A percentile compares a stretch with the other conserved stretches of the same genome.
These are phyloP conservation scores for Boeremia exigua DNA, from an alignment of 2,329 filamentous ascomycete genomes.

Conservation along the genomic window DNA sequence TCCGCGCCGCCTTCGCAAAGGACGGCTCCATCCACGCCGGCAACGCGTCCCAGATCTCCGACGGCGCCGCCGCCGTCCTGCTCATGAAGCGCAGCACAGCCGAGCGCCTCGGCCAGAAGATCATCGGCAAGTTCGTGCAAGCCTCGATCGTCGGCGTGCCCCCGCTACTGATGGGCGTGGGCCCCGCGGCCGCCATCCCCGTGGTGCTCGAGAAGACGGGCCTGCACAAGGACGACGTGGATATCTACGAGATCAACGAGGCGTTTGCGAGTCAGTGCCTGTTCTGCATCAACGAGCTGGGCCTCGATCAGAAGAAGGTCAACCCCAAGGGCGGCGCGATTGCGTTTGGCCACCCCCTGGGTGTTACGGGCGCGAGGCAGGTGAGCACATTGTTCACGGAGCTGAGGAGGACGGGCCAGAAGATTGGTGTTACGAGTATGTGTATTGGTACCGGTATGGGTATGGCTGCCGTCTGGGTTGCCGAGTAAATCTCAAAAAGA, in stretches of 20 bases:
- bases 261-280: conserved; percentile 95
- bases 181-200: conserved; percentile 95
- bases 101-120: conserved; percentile 82
- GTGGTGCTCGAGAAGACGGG: conserved; percentile 88
- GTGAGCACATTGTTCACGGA: conserved; percentile 92
- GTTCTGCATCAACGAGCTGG: conserved; percentile 90
- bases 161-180: conserved; percentile 93
- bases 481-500: conserved; percentile 69
- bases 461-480: conserved; percentile 96
- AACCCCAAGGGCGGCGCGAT: conserved; percentile 98
- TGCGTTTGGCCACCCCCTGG: conserved; percentile 92
- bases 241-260: conserved; percentile 99
- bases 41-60: conserved; percentile 91
- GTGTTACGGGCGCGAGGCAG: conserved; percentile 92
- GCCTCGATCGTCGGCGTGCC: conserved; percentile 87
- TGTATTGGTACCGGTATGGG: conserved; percentile 96
- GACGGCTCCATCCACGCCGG: conserved; percentile 94
- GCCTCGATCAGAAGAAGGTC: conserved; percentile 82
- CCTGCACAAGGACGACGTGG: conserved; percentile 82
- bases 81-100: conserved; percentile 95
- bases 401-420: conserved; percentile 80
- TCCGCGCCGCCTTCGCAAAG: conserved; percentile 87
- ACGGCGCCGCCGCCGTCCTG: conserved; percentile 92
- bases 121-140: conserved; percentile 90
- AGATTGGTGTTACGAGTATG: conserved; percentile 93